Percentiles rank a stretch among this genome's conserved stretches.
These are phyloP conservation scores for Marasmius fiardii DNA, from an alignment of 1,284 basidiomycete genomes.

Conservation along the genomic window DNA sequence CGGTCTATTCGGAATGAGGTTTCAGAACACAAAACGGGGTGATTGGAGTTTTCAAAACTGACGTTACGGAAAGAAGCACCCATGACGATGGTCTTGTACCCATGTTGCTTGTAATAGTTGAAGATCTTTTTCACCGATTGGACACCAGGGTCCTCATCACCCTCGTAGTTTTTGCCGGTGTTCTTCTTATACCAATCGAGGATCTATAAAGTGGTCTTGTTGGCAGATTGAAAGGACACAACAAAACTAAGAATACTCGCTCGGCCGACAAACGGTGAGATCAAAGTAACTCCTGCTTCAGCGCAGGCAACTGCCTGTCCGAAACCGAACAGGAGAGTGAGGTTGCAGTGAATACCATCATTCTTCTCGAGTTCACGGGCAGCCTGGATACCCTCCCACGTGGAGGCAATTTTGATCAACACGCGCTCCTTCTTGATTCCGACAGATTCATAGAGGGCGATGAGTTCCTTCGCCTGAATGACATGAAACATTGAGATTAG, in stretches of 20 bases:
- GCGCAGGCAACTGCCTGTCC: conserved; percentile 98
- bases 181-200: conserved; percentile 96
- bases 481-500: not conserved
- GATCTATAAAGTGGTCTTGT: conserved; percentile 48
- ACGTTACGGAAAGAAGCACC: conserved; percentile 99
- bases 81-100: conserved; percentile 99
- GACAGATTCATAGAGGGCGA: conserved; percentile 88
- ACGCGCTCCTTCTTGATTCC: conserved; percentile 93
- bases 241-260: conserved; percentile 44
- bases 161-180: conserved; percentile 83
- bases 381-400: conserved; percentile 99
- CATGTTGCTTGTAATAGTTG: conserved; percentile 99
- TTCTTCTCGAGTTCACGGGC: conserved; percentile 94
- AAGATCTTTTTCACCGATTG: conserved; percentile 94
- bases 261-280: conserved; percentile 98
- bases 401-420: conserved; percentile 98
- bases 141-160: conserved; percentile 96
- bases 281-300: conserved; percentile 96
- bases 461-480: conserved; percentile 83
- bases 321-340: conserved; percentile 98
- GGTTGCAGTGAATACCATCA: conserved; percentile 96
- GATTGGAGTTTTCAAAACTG: conserved; percentile 22
- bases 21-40: conserved; percentile 12
- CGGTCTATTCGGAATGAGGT: conserved; percentile 43
- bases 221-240: not conserved